Conservation (phyloP, 352 stramenopile species). For the Pythium chondricola region DNA sequence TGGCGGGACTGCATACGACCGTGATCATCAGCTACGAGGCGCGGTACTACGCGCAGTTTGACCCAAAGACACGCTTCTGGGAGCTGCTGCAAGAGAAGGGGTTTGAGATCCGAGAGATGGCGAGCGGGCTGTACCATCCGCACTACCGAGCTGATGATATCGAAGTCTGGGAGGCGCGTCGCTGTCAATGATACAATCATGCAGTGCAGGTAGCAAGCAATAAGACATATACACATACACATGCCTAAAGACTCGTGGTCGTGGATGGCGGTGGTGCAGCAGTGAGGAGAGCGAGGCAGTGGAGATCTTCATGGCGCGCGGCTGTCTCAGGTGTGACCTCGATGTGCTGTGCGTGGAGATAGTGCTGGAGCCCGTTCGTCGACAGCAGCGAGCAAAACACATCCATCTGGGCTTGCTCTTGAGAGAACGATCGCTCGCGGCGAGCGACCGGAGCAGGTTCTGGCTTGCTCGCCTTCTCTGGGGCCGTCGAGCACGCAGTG, state of each 20-base stretch:
- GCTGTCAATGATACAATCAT: not conserved
- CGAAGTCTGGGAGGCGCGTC: slow-evolving; percentile 75
- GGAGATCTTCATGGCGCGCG: slow-evolving; percentile 54
- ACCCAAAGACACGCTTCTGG: slow-evolving; percentile 78
- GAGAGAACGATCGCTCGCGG: slow-evolving; percentile 19
- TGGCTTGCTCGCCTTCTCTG: not conserved
- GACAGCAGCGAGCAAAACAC: slow-evolving; percentile 80
- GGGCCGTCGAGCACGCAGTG: not conserved
- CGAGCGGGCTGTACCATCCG: slow-evolving; percentile 55
- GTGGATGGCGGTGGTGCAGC: slow-evolving; percentile 8
- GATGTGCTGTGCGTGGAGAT: slow-evolving; percentile 48
- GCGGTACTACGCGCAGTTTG: slow-evolving; percentile 72
- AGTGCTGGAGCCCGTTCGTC: slow-evolving; percentile 57
- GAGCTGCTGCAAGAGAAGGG: slow-evolving; percentile 41
- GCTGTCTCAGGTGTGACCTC: slow-evolving; percentile 31
- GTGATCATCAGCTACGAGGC: slow-evolving; percentile 88
- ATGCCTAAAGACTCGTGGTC: no score
- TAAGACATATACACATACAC: not conserved
- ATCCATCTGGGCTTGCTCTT: slow-evolving; percentile 48
- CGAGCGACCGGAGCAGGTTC: no score
- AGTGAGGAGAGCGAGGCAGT: slow-evolving; percentile 64
- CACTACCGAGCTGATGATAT: slow-evolving; percentile 81
- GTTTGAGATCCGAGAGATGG: slow-evolving; percentile 50
- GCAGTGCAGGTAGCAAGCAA: not conserved
- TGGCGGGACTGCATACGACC: slow-evolving; percentile 41